Base-by-base conservation (phyloP, 2,329 filamentous ascomycete genomes). In the Diplocarpon mali region DNA sequence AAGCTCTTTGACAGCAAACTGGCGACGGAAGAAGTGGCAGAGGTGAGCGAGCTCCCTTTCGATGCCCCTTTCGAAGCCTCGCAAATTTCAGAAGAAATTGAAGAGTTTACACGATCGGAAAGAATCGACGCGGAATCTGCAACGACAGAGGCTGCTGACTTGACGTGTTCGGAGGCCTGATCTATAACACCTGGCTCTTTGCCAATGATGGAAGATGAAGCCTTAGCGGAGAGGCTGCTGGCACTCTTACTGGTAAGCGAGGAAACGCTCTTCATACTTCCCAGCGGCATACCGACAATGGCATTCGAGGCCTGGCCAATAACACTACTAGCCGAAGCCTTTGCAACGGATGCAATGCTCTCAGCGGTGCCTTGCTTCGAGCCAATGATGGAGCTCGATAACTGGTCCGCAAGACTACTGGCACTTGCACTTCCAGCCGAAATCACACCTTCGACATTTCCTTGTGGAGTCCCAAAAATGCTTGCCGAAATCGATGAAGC, bases 331-430 rank as follows among this genome's bases (percentile, higher is more conserved):
- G 42, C 56, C 31, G 52, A 53, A 8, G 38, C 55, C 37, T 58
- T 57, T 1, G 53, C 62, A 27, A 60, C 60, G 35, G 62, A 63
- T 13, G 57, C 48, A 38, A 64, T 43, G 38, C 60, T 66, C 17
- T 64, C 60, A 12, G 57, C 53, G 45, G 53, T 58, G 16, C 60
- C 59, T 45, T 58, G 56, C 20, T 45, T 40, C 7, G 56, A 54
- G 7, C 55, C 57, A 29, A 57, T 40, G 16, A 57, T 37, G 14
- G 56, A 57, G 45, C 48, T 58, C 43, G 52, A 59, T 46, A 51
- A 55, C 45, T 60, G 43, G 9, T 55, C 56, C n/a, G 47, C 41
- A 20, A 59, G 27, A 38, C 55, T 60, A 44, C 51, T 56, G 3
- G 42, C 57, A 30, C 50, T 52, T 10, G 35, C 55, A 34, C 57